Conservation (phyloP, 1,284 basidiomycete species). For the Golubevia sp. region DNA sequence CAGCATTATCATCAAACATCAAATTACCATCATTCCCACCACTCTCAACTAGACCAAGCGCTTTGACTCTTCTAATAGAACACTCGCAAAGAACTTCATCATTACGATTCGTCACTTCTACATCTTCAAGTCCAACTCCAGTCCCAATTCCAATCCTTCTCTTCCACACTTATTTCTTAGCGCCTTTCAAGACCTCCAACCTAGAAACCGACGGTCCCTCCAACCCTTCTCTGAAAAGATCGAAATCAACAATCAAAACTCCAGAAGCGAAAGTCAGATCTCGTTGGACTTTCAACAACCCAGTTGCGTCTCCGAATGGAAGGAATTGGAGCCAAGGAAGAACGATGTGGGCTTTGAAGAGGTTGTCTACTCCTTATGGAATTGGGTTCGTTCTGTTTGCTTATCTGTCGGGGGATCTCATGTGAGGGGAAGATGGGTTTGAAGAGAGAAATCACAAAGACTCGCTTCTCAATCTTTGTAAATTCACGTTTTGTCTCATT, state of each 20-base stretch:
- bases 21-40: slow-evolving; percentile 7
- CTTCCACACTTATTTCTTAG: slow-evolving; percentile 46
- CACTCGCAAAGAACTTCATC: slow-evolving; percentile 17
- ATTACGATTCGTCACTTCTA: slow-evolving; percentile 16
- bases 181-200: slow-evolving; percentile 33
- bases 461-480: too few relatives aligned
- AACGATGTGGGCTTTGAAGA: slow-evolving; percentile 35
- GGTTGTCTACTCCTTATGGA: slow-evolving; percentile 47
- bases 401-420: slow-evolving; percentile 54
- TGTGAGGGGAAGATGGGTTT: too few relatives aligned
- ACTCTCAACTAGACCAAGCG: slow-evolving; percentile 30
- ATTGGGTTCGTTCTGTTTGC: slow-evolving; percentile 54
- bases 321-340: slow-evolving; percentile 35
- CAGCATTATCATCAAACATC: slow-evolving; percentile 2
- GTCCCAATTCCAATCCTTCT: slow-evolving; percentile 21
- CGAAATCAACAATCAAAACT: slow-evolving; percentile 1
- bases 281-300: slow-evolving; percentile 16
- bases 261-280: slow-evolving; percentile 9
- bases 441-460: too few relatives aligned
- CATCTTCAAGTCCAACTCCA: slow-evolving; percentile 13
- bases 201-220: slow-evolving; percentile 6
- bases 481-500: too few relatives aligned
- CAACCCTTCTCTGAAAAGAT: not conserved
- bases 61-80: slow-evolving; percentile 40
- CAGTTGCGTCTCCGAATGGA: slow-evolving; percentile 11